Percentiles rank a stretch among this genome's conserved stretches.
Conservation (phyloP, 169 alveolate genomes). For the Cryptosporidium parvum region DNA sequence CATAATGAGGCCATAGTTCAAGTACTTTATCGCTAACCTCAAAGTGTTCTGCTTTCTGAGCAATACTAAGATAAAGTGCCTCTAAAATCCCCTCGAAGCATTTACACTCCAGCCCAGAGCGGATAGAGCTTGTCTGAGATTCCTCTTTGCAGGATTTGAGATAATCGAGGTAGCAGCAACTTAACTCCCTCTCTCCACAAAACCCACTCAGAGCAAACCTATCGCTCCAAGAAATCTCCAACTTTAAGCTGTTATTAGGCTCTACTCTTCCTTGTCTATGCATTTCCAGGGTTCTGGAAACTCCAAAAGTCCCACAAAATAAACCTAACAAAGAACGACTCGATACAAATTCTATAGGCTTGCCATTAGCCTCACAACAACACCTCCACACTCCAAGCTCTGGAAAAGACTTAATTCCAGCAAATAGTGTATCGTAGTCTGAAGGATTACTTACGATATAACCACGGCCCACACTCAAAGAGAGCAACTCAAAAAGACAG, state of each 20-base stretch:
- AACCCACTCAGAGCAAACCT: conserved; percentile 72
- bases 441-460: conserved; percentile 20
- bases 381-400: conserved; percentile 46
- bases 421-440: conserved; percentile 36
- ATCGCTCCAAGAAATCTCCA: conserved; percentile 52
- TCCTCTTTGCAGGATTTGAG: not conserved
- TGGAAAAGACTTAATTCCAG: conserved; percentile 4
- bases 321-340: conserved; percentile 41
- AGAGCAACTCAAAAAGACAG: conserved; percentile 41
- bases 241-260: not conserved
- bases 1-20: conserved; percentile 70
- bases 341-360: conserved; percentile 33
- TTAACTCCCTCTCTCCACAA: conserved; percentile 68
- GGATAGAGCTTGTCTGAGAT: too few relatives aligned
- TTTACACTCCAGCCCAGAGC: conserved; percentile 11
- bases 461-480: not conserved
- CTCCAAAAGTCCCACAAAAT: conserved; percentile 66
- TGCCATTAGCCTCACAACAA: conserved; percentile 63
- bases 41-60: conserved; percentile 34
- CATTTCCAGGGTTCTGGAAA: conserved; percentile 50
- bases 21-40: conserved; percentile 30
- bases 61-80: conserved; percentile 9
- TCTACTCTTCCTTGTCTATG: not conserved
- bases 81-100: conserved; percentile 39
- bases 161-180: conserved; percentile 54